These are phyloP conservation scores for Luffa aegyptiaca DNA, from an alignment of 306 rosid genomes.

Conservation along the genomic window DNA sequence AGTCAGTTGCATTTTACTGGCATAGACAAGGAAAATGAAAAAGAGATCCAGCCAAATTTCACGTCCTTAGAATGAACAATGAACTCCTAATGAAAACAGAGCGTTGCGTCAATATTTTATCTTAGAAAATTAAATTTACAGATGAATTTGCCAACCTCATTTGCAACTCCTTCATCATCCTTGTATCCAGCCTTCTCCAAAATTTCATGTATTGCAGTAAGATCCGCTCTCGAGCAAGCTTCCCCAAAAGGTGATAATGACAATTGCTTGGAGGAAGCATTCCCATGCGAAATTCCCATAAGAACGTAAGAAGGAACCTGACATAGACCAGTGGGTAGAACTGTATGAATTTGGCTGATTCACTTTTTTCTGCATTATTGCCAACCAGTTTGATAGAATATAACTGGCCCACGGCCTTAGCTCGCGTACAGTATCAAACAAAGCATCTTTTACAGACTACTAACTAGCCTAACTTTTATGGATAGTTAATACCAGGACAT, in stretches of 20 bases:
- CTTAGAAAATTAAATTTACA: background rate
- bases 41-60: background rate
- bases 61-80: background rate
- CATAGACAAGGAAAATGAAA: background rate
- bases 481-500: background rate
- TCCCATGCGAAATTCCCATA: conserved; percentile 66
- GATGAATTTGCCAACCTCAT: conserved; percentile 51
- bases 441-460: background rate
- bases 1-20: background rate
- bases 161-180: conserved; percentile 96
- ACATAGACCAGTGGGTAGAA: conserved; percentile 23
- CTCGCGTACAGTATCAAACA: background rate
- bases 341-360: conserved; percentile 1
- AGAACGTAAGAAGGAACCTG: conserved; percentile 67
- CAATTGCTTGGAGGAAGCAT: conserved; percentile 41
- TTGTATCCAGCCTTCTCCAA: conserved; percentile 77
- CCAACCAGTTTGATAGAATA: conserved; percentile 11
- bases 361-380: background rate
- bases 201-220: conserved; percentile 85
- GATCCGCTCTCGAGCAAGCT: conserved; percentile 90
- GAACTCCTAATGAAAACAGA: background rate
- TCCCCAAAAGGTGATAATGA: conserved; percentile 71
- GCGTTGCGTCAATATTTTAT: background rate
- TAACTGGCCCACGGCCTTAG: background rate
- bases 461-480: background rate